Percentiles rank a stretch among this genome's conserved stretches.
Conservation (phyloP, 2,329 filamentous ascomycete genomes). For the Cordyceps javanica region DNA sequence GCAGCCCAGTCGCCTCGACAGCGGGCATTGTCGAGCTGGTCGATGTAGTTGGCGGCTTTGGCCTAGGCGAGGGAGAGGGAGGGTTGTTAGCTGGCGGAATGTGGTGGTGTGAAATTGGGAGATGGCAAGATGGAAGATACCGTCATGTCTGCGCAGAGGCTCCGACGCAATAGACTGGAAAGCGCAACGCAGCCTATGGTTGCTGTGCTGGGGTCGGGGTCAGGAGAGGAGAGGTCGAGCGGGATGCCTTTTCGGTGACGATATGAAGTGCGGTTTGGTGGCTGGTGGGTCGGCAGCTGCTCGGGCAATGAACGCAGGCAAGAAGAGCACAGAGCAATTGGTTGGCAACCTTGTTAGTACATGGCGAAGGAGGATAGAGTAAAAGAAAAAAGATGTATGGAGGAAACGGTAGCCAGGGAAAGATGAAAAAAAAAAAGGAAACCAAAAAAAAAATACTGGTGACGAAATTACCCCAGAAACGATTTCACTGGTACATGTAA, state of each 20-base stretch:
- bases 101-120: neutral
- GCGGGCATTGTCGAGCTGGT: constrained; percentile 76
- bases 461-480: neutral
- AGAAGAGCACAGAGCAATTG: constrained; percentile 2
- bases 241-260: constrained; percentile 4
- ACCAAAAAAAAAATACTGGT: too few species aligned
- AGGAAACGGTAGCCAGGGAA: neutral
- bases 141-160: constrained; percentile 7
- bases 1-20: constrained; percentile 84
- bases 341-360: too few species aligned
- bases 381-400: neutral
- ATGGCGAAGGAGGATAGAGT: constrained; percentile 5
- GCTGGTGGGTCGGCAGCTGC: constrained; percentile 9
- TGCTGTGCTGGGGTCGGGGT: constrained; percentile 2
- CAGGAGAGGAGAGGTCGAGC: neutral
- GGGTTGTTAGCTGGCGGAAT: neutral
- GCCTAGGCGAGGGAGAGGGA: constrained; percentile 32
- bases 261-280: neutral
- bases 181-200: neutral
- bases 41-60: constrained; percentile 79
- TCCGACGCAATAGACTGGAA: constrained; percentile 1
- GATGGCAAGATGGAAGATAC: constrained; percentile 2
- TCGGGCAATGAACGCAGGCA: constrained; percentile 14
- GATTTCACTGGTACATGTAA: too few species aligned
- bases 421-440: too few species aligned